phyloP scores from a whole-genome alignment of 140 eudicot species.

The Anethum foeniculum region DNA sequence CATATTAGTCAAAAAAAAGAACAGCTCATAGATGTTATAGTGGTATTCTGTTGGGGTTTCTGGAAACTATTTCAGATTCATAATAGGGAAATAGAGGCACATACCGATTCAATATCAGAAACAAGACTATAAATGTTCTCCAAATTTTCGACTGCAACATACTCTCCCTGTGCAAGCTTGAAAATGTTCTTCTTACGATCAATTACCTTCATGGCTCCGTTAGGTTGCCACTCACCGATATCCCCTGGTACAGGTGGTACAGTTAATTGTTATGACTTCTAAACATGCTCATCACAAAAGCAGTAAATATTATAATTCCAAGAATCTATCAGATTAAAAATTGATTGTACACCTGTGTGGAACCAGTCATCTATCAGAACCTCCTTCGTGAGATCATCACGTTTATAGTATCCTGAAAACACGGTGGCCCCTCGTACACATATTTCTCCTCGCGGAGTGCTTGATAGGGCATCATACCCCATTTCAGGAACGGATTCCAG shows the following conservation, averaged over 20 bases:
- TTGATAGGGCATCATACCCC: slow-evolving; percentile 85
- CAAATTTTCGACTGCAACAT: slow-evolving; percentile 91
- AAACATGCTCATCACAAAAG: background rate
- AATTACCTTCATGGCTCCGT: slow-evolving; percentile 84
- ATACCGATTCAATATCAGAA: slow-evolving; percentile 65
- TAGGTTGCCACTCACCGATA: slow-evolving; percentile 90
- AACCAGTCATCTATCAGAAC: slow-evolving; percentile 92
- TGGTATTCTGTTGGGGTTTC: background rate
- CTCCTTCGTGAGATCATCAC: slow-evolving; percentile 94
- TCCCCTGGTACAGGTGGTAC: slow-evolving; percentile 58
- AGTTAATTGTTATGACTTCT: background rate
- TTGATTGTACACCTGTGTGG: slow-evolving; percentile 62
- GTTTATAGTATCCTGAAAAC: slow-evolving; percentile 87
- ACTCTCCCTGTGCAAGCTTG: slow-evolving; percentile 91
- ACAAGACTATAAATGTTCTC: slow-evolving; percentile 63
- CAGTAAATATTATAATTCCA: background rate
- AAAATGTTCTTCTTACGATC: slow-evolving; percentile 88
- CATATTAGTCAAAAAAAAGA: too few species aligned
- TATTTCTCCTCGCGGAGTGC: slow-evolving; percentile 89
- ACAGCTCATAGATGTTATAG: background rate
- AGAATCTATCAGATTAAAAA: background rate
- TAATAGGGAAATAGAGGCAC: slow-evolving; percentile 5
- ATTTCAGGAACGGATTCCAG: slow-evolving; percentile 92
- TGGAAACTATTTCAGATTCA: background rate
- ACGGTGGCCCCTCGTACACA: slow-evolving; percentile 72